Conservation (phyloP, 495 filamentous ascomycete genomes). For the Neurospora sublineolata region DNA sequence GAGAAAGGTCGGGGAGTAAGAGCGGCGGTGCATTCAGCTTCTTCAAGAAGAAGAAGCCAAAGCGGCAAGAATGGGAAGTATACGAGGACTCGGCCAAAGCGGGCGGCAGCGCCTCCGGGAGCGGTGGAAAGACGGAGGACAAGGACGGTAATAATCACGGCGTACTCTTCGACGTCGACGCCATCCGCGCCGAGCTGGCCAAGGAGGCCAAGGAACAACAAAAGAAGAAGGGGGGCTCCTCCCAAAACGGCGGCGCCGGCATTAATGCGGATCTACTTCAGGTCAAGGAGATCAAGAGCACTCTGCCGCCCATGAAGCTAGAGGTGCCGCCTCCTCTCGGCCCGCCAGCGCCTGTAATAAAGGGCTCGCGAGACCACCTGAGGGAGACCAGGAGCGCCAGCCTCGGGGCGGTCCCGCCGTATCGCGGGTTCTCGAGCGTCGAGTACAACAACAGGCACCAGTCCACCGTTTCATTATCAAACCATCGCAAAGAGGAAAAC, state of each 20-base stretch:
- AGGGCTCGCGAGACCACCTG: constrained; percentile 26
- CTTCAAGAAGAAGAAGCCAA: constrained; percentile 52
- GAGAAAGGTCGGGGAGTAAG: constrained; percentile 4
- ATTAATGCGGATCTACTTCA: constrained; percentile 40
- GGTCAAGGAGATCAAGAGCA: constrained; percentile 75
- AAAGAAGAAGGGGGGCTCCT: not conserved
- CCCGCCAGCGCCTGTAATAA: constrained; percentile 14
- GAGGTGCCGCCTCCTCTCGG: constrained; percentile 33
- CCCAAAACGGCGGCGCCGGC: not conserved
- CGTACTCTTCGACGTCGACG: constrained; percentile 92
- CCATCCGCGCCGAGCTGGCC: constrained; percentile 76
- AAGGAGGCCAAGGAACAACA: constrained; percentile 59
- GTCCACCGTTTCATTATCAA: constrained; percentile 12
- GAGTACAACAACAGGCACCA: constrained; percentile 4
- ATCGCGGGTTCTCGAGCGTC: constrained; percentile 16
- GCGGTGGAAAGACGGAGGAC: constrained; percentile 27
- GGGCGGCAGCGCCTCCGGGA: constrained; percentile 11
- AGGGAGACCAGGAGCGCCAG: constrained; percentile 42
- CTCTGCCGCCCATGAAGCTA: constrained; percentile 79
- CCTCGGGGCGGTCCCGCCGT: constrained; percentile 13
- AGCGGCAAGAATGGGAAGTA: constrained; percentile 91
- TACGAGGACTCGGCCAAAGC: constrained; percentile 51
- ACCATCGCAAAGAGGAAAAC: constrained; percentile 8
- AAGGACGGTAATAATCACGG: constrained; percentile 37
- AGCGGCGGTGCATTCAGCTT: constrained; percentile 56